Conservation (phyloP, 768 basidiomycete species). For the Lactarius psammicola region DNA sequence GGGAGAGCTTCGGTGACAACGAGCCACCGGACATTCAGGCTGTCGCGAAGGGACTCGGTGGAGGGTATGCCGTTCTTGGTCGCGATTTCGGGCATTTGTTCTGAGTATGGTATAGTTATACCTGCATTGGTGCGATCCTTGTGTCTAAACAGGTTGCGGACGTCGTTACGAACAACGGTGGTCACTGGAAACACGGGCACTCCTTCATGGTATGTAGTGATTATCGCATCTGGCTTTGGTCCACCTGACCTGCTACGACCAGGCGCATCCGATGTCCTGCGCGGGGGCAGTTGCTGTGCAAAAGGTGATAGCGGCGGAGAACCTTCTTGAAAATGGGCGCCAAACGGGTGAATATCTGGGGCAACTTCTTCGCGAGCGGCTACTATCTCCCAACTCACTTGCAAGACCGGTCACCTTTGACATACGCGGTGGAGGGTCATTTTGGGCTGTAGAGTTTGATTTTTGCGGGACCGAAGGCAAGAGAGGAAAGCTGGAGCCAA, state of each 20-base stretch:
- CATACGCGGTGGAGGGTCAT: slow-evolving; percentile 79
- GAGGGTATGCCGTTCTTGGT: slow-evolving; percentile 54
- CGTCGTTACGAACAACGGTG: slow-evolving; percentile 65
- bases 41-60: slow-evolving; percentile 86
- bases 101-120: slow-evolving; percentile 51
- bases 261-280: slow-evolving; percentile 75
- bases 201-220: slow-evolving; percentile 64
- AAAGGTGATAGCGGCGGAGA: slow-evolving; percentile 62
- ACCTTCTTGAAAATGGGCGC: slow-evolving; percentile 65
- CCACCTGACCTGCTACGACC: slow-evolving; percentile 9
- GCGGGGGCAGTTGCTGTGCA: slow-evolving; percentile 82
- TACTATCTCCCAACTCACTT: slow-evolving; percentile 53
- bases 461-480: slow-evolving; percentile 46
- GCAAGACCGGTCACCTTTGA: slow-evolving; percentile 72
- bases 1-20: slow-evolving; percentile 81
- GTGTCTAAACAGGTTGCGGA: slow-evolving; percentile 69
- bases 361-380: slow-evolving; percentile 50
- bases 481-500: slow-evolving; percentile 42
- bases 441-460: slow-evolving; percentile 86
- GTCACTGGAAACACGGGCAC: slow-evolving; percentile 81
- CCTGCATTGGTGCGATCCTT: slow-evolving; percentile 77
- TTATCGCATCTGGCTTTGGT: too few relatives aligned
- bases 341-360: slow-evolving; percentile 59
- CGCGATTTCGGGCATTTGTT: background rate
- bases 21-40: slow-evolving; percentile 82